Base-by-base conservation (phyloP, 305 asterid genomes). In the Fraxinus dipetala region DNA sequence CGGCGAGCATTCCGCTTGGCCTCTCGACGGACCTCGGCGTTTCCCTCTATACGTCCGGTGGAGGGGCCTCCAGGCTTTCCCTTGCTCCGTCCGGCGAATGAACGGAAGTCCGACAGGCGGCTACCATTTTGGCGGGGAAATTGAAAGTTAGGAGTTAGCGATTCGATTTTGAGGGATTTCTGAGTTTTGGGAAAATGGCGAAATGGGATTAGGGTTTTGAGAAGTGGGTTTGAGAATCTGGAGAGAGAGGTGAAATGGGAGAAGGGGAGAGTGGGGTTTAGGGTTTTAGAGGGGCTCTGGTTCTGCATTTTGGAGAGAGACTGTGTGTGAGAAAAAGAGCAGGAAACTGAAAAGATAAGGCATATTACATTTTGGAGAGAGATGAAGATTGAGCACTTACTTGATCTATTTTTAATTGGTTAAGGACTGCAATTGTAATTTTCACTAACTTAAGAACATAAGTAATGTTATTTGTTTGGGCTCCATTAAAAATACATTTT, bases 71-170 rank as follows among this genome's bases (percentile, higher is more conserved):
- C 95, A 4, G 93, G 86, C 34, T 93, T 91, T 5, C 87, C 89
- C 81, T 95, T 94, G 90, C 93, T 92, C 85, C 99, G 86, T 2
- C 98, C 99, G 38, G 99, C 98, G 78, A 93, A 91, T 31, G 91
- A 48, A 9, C 97, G 89, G 84, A 91, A 6, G 82, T 90, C 93
- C 13, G 87, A 86, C 32, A 92, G 92, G 73, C 18, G 80, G 82
- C 48, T 36, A 78, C 79, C 91, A 86, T 88, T 85, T 61, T 38
- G 88, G 85, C 30, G 38, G 82, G 70, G 59, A 43, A 63, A 13
- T 24, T 54, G 70, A 67, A 61, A 78, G 13, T 76, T 70, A 2
- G 79, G 76, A 61, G 38, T 72, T 13, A 32, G 87, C 75, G 87
- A 87, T 76, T 24, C 81, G 78, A 89, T 75, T 36, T 22, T 59